Base-by-base conservation (phyloP, 768 basidiomycete genomes). In the Terana coerulea region DNA sequence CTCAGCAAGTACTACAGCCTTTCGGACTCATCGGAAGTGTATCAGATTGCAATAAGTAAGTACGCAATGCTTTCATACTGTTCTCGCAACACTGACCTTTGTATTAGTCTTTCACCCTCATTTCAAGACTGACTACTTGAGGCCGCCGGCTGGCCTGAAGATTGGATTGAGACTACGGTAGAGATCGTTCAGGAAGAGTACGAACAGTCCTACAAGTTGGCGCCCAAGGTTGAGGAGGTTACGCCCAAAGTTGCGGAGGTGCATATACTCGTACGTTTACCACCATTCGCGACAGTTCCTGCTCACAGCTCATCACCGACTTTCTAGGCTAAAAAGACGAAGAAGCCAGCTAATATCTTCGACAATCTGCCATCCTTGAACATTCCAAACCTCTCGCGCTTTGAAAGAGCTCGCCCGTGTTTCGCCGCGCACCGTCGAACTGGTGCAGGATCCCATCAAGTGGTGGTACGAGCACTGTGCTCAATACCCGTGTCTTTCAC, bases 1-100 rank as follows among this genome's bases (percentile, higher is more conserved):
- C 36, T 69, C 21, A 64, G 65, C 50, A 67, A 65, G 51, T 69
- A 68, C 49, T 69, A 67, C 47, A 30, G 50, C 0, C 35, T 42
- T 0, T 66, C 62, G 0, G 65, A 67, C 52, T 54, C 63, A 1
- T 59, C 61, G 0, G 41, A 52, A 15, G 55, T 65, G 2, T 64
- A 63, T 25, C 59, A 63, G 0, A 53, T 67, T 12, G 61, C 65
- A 0, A 67, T 69, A 63, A 59, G 66, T 69, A 33, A 1, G 56
- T 62, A 7, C 31, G n/a, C 5, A 45, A 14, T 46, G 17, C 50
- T 35, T 37, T 31, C 47, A 3, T 45, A 25, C n/a, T n/a, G n/a
- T n/a, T n/a, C 15, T 44, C 14, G 12, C 22, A 22, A 30, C 25
- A 28, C 35, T 14, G 21, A 21, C 12, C 49, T 37, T 33, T 31